Conservation (phyloP, 2,329 filamentous ascomycete species). For the Alternaria longipes region DNA sequence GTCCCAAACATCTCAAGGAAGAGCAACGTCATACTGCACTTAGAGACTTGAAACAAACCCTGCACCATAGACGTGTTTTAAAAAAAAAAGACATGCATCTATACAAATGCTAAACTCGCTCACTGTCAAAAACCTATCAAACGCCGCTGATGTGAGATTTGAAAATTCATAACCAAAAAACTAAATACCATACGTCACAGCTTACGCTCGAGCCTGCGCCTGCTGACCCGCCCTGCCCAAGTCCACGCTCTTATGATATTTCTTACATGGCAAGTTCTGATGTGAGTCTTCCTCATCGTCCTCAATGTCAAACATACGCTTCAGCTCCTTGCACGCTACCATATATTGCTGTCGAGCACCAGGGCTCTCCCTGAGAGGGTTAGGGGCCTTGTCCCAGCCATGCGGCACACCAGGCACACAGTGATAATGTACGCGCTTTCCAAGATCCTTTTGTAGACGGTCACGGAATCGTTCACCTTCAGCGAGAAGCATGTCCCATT, state of each 20-base stretch:
- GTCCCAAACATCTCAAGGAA: neutral
- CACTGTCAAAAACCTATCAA: neutral
- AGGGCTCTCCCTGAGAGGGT: constrained; percentile 63
- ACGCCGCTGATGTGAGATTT: neutral
- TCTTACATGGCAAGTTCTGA: constrained; percentile 14
- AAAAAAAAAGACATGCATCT: neutral
- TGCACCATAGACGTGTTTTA: neutral
- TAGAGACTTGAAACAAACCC: neutral
- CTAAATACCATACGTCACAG: neutral
- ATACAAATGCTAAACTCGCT: neutral
- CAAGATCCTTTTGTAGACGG: constrained; percentile 61
- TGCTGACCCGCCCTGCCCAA: neutral
- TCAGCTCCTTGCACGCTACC: constrained; percentile 63
- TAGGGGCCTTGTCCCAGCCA: constrained; percentile 73
- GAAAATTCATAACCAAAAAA: neutral
- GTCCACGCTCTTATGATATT: constrained; percentile 25
- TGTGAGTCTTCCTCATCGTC: constrained; percentile 36
- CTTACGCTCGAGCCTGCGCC: neutral
- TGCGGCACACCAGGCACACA: constrained; percentile 68
- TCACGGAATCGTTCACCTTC: constrained; percentile 70
- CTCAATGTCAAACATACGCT: constrained; percentile 53
- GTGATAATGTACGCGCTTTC: constrained; percentile 67
- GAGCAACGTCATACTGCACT: neutral
- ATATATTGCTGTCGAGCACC: constrained; percentile 64
- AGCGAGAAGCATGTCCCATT: constrained; percentile 73